Conservation (phyloP, 2,329 filamentous ascomycete genomes). For the Tolypocladium inflatum region DNA sequence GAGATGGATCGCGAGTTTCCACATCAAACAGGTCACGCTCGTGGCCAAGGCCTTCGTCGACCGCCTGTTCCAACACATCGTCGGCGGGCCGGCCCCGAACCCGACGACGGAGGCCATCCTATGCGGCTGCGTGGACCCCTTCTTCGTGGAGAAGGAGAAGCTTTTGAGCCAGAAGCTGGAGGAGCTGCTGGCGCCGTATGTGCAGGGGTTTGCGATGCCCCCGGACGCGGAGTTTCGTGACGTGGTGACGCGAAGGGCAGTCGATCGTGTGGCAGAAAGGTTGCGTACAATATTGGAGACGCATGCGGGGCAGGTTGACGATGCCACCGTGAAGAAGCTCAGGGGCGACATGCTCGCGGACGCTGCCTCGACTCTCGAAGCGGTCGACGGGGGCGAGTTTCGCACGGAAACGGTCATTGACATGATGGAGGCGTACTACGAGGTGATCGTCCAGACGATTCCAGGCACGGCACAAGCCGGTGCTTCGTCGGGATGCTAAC, state of each 20-base stretch:
- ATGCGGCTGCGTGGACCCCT: neutral
- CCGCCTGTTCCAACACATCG: slow-evolving; percentile 22
- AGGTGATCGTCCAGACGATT: slow-evolving; percentile 16
- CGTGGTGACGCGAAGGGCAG: neutral
- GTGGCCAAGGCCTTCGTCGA: no score
- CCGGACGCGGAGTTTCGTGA: slow-evolving; percentile 20
- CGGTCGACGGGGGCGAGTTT: slow-evolving; percentile 17
- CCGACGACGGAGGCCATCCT: neutral
- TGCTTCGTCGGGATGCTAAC: neutral
- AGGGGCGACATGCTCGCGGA: neutral
- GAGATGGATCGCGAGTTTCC: slow-evolving; percentile 23
- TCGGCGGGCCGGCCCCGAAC: slow-evolving; percentile 5
- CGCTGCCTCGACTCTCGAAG: slow-evolving; percentile 1
- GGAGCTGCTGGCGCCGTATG: neutral
- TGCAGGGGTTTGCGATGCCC: slow-evolving; percentile 5
- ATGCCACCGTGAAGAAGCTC: neutral
- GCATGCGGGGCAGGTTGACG: neutral
- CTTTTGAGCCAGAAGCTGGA: slow-evolving; percentile 36
- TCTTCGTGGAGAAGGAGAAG: slow-evolving; percentile 21
- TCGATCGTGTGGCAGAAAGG: neutral
- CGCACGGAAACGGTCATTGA: slow-evolving; percentile 30
- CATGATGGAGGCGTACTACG: slow-evolving; percentile 33
- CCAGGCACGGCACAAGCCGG: no score
- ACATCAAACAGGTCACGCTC: slow-evolving; percentile 20
- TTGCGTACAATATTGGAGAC: neutral